phyloP scores from a whole-genome alignment of 495 filamentous ascomycete species.

The Tuber brumale region DNA sequence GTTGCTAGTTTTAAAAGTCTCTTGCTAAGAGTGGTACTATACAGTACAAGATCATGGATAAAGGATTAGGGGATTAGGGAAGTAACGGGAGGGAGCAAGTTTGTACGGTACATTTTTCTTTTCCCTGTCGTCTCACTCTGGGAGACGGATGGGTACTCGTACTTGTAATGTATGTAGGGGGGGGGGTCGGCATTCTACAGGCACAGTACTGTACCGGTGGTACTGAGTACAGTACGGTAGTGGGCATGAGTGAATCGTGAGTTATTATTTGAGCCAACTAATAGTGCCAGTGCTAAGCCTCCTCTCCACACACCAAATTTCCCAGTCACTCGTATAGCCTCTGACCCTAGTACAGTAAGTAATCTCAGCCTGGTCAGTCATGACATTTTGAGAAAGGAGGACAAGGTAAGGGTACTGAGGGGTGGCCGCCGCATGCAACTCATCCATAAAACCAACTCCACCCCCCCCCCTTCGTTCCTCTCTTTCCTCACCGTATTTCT shows the following conservation, averaged over 20 bases:
- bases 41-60: background rate
- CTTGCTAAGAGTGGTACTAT: background rate
- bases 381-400: background rate
- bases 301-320: background rate
- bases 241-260: background rate
- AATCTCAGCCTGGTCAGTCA: background rate
- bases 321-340: background rate
- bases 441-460: slow-evolving; percentile 30
- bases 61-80: background rate
- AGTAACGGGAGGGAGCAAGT: background rate
- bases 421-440: background rate
- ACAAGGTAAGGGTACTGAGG: background rate
- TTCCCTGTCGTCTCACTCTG: background rate
- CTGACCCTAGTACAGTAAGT: background rate
- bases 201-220: no score
- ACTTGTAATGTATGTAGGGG: background rate
- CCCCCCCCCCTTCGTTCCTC: slow-evolving; percentile 10
- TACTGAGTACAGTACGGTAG: background rate
- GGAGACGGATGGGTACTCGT: background rate
- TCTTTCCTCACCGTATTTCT: slow-evolving; percentile 9
- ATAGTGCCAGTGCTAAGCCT: background rate
- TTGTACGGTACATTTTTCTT: background rate
- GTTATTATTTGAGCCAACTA: background rate
- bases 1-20: slow-evolving; percentile 7
- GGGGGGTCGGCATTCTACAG: background rate